These are phyloP conservation scores for Dispira simplex DNA, from an alignment of 192 early-diverging fungal species.

Conservation along the genomic window DNA sequence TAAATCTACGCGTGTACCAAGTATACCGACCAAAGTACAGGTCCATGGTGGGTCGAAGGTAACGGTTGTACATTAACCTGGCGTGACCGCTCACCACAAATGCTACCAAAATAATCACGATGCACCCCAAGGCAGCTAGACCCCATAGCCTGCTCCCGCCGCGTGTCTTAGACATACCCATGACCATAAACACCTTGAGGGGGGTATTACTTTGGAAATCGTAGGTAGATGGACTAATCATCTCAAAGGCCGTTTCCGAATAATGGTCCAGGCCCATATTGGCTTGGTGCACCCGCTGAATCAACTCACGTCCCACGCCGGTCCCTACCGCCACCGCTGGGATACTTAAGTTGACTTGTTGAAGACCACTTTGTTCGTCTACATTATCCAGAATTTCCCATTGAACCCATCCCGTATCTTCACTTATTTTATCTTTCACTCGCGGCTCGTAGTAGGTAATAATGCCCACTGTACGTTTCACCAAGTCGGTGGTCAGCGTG, in stretches of 20 bases:
- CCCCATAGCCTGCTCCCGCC: slow-evolving; percentile 1
- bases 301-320: neutral
- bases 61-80: neutral
- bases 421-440: neutral
- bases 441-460: slow-evolving; percentile 7
- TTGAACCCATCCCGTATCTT: slow-evolving; percentile 5
- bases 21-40: no score
- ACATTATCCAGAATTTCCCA: neutral
- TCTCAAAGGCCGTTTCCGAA: neutral
- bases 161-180: neutral
- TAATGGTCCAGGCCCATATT: slow-evolving; percentile 5
- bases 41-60: no score
- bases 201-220: neutral
- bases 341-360: neutral
- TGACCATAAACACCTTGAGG: neutral
- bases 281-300: neutral
- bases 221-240: slow-evolving; percentile 1
- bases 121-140: neutral
- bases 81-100: slow-evolving; percentile 8
- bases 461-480: slow-evolving; percentile 1
- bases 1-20: no score
- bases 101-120: neutral
- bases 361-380: neutral
- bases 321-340: slow-evolving; percentile 8
- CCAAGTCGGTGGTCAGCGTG: neutral